Conservation (phyloP, 352 stramenopile genomes). For the Pythium biforme region DNA sequence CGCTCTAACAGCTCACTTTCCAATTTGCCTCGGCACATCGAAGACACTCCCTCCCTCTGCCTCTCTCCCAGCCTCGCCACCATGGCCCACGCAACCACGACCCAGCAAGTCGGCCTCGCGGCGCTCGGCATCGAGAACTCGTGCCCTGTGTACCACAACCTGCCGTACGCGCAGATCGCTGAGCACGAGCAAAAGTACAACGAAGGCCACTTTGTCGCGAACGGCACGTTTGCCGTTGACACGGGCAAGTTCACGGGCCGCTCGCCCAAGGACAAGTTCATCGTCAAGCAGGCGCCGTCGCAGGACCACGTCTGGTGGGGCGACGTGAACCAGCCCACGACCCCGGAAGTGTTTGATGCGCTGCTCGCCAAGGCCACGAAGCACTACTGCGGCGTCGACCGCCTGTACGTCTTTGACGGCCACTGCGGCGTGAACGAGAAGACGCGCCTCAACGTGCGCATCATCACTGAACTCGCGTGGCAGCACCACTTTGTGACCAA, state of each 20-base stretch:
- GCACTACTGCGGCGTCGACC: conserved; percentile 48
- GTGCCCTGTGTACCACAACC: conserved; percentile 49
- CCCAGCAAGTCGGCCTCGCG: conserved; percentile 39
- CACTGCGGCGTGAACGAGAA: conserved; percentile 64
- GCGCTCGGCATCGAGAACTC: conserved; percentile 43
- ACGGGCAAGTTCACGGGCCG: conserved; percentile 65
- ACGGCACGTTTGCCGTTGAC: conserved; percentile 62
- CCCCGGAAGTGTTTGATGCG: conserved; percentile 46
- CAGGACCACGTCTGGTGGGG: conserved; percentile 53
- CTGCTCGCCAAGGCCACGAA: conserved; percentile 48
- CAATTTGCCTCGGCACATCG: conserved; percentile 22
- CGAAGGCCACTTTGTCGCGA: conserved; percentile 52
- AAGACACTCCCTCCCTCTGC: conserved; percentile 12
- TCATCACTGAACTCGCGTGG: conserved; percentile 59
- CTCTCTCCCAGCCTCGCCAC: conserved; percentile 15
- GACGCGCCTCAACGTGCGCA: conserved; percentile 54
- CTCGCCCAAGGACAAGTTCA: conserved; percentile 65
- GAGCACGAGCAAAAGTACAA: conserved; percentile 50
- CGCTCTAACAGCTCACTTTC: conserved; percentile 26
- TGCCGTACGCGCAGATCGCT: conserved; percentile 47
- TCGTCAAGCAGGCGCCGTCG: conserved; percentile 52
- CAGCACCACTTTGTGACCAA: conserved; percentile 72
- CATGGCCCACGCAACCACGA: conserved; percentile 66
- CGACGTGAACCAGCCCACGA: conserved; percentile 57
- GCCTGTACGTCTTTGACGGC: conserved; percentile 65